Evolutionary conservation across 179 eudicot genomes (phyloP).

Genomic region (Silene coronaria): DNA sequence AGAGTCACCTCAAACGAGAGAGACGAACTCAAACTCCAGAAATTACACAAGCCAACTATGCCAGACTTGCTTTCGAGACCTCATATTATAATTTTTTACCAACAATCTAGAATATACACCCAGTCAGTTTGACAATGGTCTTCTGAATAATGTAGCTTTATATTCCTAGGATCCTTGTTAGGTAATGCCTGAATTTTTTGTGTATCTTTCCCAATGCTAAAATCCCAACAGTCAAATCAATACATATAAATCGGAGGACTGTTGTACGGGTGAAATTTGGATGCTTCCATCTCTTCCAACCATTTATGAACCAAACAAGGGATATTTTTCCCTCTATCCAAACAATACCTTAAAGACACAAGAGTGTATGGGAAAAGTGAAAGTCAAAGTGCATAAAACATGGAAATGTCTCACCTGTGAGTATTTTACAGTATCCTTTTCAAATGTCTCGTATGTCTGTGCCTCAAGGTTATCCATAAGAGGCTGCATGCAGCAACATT

Average conservation of each 20-base stretch:
- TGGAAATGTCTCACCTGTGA: slow-evolving; percentile 45
- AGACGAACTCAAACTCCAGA: not conserved
- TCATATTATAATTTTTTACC: not conserved
- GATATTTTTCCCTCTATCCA: not conserved
- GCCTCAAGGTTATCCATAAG: slow-evolving; percentile 99
- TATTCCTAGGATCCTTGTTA: not conserved
- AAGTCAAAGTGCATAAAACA: not conserved
- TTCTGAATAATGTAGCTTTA: not conserved
- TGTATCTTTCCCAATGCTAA: not conserved
- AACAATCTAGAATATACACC: not conserved
- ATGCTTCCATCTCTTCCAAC: not conserved
- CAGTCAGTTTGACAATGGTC: slow-evolving; percentile 4
- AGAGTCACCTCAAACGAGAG: not conserved
- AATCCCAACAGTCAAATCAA: not conserved
- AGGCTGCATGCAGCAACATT: slow-evolving; percentile 52
- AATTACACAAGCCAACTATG: not conserved
- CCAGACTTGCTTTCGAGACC: slow-evolving; percentile 9
- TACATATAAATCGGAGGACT: not conserved
- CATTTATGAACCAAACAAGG: not conserved
- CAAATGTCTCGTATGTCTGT: slow-evolving; percentile 94
- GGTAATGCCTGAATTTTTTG: not conserved
- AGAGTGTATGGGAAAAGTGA: not conserved
- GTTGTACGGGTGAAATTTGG: not conserved
- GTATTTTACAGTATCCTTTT: slow-evolving; percentile 76
- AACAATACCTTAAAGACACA: not conserved